Conservation (phyloP, 768 basidiomycete species). For the Boletus sp. region DNA sequence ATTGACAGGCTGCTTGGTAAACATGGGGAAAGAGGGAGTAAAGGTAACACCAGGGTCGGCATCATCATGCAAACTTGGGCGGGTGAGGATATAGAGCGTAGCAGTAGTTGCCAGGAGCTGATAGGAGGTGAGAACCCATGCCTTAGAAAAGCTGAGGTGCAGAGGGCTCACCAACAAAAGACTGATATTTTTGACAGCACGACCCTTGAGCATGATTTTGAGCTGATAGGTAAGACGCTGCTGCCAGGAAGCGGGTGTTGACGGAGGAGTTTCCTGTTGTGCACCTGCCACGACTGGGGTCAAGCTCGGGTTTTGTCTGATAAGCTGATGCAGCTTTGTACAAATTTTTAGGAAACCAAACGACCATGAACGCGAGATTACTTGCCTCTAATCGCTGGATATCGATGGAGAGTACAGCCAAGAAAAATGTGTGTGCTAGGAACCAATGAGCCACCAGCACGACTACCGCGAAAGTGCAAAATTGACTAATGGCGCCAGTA, state of each 20-base stretch:
- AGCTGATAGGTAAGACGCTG: constrained; percentile 22
- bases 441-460: constrained; percentile 98
- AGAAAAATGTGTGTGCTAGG: constrained; percentile 92
- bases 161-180: constrained; percentile 62
- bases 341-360: constrained; percentile 11
- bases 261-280: constrained; percentile 24
- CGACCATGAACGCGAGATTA: background rate
- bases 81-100: constrained; percentile 71
- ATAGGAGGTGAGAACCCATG: constrained; percentile 2
- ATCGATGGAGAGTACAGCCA: constrained; percentile 93
- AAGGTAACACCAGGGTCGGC: constrained; percentile 18
- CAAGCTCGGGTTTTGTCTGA: constrained; percentile 66
- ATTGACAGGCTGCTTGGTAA: constrained; percentile 31
- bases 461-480: constrained; percentile 91
- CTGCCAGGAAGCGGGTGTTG: constrained; percentile 32
- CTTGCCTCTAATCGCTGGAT: constrained; percentile 85
- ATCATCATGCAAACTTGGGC: constrained; percentile 42
- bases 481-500: constrained; percentile 82
- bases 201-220: constrained; percentile 55
- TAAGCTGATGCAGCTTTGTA: constrained; percentile 75
- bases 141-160: background rate
- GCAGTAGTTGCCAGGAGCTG: constrained; percentile 78
- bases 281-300: constrained; percentile 40
- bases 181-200: constrained; percentile 76
- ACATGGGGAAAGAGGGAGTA: constrained; percentile 31